These are phyloP conservation scores for Syzygium grande DNA, from an alignment of 345 rosid genomes.

Conservation along the genomic window DNA sequence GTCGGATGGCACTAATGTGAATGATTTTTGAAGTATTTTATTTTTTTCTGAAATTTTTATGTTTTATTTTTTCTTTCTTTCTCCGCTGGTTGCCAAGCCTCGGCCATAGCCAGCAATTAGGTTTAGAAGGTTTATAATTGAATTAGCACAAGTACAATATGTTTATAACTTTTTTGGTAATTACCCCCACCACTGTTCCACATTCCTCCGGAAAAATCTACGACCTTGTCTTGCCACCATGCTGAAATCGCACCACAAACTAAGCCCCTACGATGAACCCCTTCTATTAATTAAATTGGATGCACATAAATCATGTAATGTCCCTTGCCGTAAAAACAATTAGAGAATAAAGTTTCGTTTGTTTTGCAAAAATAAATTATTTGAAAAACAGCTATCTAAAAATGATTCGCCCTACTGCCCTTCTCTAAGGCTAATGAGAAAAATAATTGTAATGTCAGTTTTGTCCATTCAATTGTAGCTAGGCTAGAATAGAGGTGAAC, in stretches of 20 bases:
- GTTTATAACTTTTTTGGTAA: no score
- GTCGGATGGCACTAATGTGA: fast-evolving
- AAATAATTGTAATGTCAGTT: neutral
- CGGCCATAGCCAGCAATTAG: fast-evolving
- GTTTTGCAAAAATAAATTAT: neutral
- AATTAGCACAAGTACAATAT: no score
- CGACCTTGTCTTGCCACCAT: neutral
- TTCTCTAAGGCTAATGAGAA: neutral
- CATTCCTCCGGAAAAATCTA: neutral
- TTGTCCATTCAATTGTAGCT: neutral
- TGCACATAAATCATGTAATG: neutral
- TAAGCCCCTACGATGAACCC: neutral
- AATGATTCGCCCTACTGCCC: neutral
- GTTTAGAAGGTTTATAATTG: no score
- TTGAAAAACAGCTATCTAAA: no score
- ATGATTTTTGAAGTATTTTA: no score
- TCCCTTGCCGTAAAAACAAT: neutral
- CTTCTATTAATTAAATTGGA: neutral
- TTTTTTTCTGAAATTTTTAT: no score
- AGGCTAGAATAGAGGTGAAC: neutral
- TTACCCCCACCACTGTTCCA: neutral
- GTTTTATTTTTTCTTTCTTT: no score
- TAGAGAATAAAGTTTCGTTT: neutral
- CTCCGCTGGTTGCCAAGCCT: fast-evolving
- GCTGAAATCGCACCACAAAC: neutral